A percentile compares a stretch with the other conserved stretches of the same genome.
Evolutionary conservation across 768 basidiomycete genomes (phyloP).

Genomic region (Butyriboletus loyo): DNA sequence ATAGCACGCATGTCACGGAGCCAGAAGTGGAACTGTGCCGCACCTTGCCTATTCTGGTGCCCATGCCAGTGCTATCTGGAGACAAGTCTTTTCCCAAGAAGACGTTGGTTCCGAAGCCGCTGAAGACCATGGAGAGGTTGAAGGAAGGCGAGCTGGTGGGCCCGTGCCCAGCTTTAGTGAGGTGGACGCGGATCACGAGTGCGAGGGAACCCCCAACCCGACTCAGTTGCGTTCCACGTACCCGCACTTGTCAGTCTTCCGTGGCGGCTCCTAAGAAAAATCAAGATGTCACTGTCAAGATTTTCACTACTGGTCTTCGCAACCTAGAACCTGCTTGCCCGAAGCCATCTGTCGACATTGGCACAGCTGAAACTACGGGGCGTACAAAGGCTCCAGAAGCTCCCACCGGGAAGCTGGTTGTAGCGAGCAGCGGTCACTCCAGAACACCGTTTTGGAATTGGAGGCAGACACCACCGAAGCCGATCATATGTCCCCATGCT

Average conservation of each 20-base stretch:
- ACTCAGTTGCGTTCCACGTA: background rate
- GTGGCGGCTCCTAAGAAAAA: background rate
- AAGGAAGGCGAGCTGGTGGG: background rate
- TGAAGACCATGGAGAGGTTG: background rate
- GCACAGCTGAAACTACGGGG: background rate
- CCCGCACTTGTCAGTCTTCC: background rate
- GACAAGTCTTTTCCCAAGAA: background rate
- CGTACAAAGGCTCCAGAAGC: background rate
- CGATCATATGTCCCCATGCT: background rate
- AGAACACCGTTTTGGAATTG: background rate
- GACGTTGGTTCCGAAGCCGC: background rate
- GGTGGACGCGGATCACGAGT: background rate
- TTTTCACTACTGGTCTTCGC: background rate
- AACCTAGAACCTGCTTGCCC: background rate
- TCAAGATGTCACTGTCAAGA: background rate
- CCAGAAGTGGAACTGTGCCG: background rate
- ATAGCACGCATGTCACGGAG: no score
- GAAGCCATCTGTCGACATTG: background rate
- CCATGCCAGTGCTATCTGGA: no score
- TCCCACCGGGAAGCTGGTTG: background rate
- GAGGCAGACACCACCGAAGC: background rate
- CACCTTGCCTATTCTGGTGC: fast-evolving
- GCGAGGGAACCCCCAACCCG: background rate
- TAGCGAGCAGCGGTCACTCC: background rate
- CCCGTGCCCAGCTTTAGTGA: no score